Conservation (phyloP, 2,329 filamentous ascomycete species). For the Mycosphaerella arachidis region DNA sequence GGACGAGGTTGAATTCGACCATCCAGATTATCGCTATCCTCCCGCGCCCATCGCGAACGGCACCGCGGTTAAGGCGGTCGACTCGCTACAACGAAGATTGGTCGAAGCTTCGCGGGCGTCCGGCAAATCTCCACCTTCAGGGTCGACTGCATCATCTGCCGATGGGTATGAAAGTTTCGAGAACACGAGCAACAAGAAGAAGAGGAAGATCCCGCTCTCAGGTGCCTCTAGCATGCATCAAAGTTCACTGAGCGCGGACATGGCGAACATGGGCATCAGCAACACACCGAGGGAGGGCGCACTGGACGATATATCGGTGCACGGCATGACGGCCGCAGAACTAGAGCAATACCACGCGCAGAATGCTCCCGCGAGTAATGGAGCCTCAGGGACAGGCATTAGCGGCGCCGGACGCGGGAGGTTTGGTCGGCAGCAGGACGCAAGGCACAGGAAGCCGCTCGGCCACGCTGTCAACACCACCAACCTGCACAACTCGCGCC, state of each 20-base stretch:
- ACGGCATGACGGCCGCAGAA: slow-evolving; percentile 27
- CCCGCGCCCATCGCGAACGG: slow-evolving; percentile 34
- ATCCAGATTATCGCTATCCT: slow-evolving; percentile 36
- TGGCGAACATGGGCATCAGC: slow-evolving; percentile 59
- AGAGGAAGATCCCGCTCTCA: slow-evolving; percentile 91
- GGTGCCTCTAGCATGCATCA: slow-evolving; percentile 62
- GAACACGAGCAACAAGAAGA: slow-evolving; percentile 99
- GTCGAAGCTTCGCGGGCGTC: slow-evolving; percentile 35
- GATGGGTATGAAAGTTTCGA: slow-evolving; percentile 97
- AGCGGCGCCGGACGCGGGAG: slow-evolving; percentile 82
- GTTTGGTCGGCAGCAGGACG: slow-evolving; percentile 59
- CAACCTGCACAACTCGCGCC: slow-evolving; percentile 37
- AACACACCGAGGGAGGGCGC: slow-evolving; percentile 39
- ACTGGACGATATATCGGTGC: slow-evolving; percentile 43
- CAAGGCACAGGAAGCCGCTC: slow-evolving; percentile 40
- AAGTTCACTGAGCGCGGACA: slow-evolving; percentile 57
- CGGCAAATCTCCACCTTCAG: slow-evolving; percentile 34
- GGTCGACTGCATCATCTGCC: slow-evolving; percentile 62
- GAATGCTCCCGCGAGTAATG: slow-evolving; percentile 43
- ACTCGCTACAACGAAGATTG: slow-evolving; percentile 32
- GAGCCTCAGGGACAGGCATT: slow-evolving; percentile 58
- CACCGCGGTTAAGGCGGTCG: slow-evolving; percentile 25
- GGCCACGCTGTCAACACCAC: slow-evolving; percentile 38
- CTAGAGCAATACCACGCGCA: slow-evolving; percentile 52
- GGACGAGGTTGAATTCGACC: slow-evolving; percentile 47